These are phyloP conservation scores for Parathielavia hyrcaniae DNA, from an alignment of 495 filamentous ascomycete genomes.

Conservation along the genomic window DNA sequence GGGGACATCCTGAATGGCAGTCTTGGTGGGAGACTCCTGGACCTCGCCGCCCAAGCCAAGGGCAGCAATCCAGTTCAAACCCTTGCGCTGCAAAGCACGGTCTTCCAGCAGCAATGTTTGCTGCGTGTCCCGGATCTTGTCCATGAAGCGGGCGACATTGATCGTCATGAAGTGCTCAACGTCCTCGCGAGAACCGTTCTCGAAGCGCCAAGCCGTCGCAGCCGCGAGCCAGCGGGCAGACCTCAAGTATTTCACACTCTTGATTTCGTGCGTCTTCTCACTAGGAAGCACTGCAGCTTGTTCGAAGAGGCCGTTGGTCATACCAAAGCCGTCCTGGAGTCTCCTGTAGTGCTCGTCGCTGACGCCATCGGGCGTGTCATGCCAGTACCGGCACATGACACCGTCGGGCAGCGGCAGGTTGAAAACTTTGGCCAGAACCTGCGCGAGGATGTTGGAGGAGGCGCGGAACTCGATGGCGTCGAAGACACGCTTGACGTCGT, in stretches of 20 bases:
- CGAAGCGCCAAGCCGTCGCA: conserved; percentile 17
- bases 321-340: conserved; percentile 16
- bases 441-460: conserved; percentile 30
- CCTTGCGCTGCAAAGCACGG: background rate
- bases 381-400: conserved; percentile 27
- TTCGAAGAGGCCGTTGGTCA: conserved; percentile 20
- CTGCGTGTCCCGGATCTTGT: conserved; percentile 4
- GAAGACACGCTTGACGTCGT: conserved; percentile 30
- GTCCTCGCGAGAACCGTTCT: conserved; percentile 2
- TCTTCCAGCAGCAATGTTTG: background rate
- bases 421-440: conserved; percentile 28
- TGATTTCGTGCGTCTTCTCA: conserved; percentile 25
- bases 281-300: conserved; percentile 21
- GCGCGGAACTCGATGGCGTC: conserved; percentile 35
- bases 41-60: background rate
- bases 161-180: conserved; percentile 16
- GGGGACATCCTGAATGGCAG: too few species aligned
- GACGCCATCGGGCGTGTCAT: conserved; percentile 1
- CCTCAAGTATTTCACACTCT: conserved; percentile 22
- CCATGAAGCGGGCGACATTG: conserved; percentile 15
- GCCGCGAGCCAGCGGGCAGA: conserved; percentile 26
- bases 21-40: background rate
- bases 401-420: conserved; percentile 23
- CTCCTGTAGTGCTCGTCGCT: conserved; percentile 19
- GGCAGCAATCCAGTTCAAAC: conserved; percentile 11